These are phyloP conservation scores for Ammopiptanthus mongolicus DNA, from an alignment of 306 rosid species.

Conservation along the genomic window DNA sequence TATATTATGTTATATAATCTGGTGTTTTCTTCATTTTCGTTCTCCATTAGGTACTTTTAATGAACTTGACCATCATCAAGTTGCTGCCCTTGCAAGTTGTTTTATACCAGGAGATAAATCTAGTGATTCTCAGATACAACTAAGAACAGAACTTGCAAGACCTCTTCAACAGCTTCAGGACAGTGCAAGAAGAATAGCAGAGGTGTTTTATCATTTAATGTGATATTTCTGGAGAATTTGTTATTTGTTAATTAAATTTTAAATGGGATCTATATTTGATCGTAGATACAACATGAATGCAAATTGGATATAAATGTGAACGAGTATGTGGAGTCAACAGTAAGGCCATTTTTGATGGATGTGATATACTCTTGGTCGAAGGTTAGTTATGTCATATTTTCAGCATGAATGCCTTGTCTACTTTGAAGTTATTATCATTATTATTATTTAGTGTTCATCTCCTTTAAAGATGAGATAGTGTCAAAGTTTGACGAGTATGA, in stretches of 20 bases:
- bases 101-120: slow-evolving; percentile 93
- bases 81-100: slow-evolving; percentile 97
- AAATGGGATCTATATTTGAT: slow-evolving; percentile 2
- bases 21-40: background rate
- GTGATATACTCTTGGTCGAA: slow-evolving; percentile 94
- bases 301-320: slow-evolving; percentile 79
- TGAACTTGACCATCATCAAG: slow-evolving; percentile 92
- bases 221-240: slow-evolving; percentile 7
- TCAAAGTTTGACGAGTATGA: background rate
- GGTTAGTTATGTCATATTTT: slow-evolving; percentile 48
- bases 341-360: slow-evolving; percentile 95
- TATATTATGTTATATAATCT: slow-evolving; percentile 5
- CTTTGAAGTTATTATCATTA: background rate
- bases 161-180: slow-evolving; percentile 97
- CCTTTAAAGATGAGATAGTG: background rate
- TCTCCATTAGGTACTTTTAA: slow-evolving; percentile 76
- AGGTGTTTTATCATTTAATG: slow-evolving; percentile 43
- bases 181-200: slow-evolving; percentile 95
- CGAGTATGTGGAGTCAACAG: slow-evolving; percentile 94
- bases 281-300: slow-evolving; percentile 94
- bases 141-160: slow-evolving; percentile 85
- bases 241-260: slow-evolving; percentile 9
- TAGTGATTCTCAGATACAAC: slow-evolving; percentile 72
- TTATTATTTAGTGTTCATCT: background rate
- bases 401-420: background rate